Base-by-base conservation (phyloP, 2,329 filamentous ascomycete genomes). In the Cercospora canescens region DNA sequence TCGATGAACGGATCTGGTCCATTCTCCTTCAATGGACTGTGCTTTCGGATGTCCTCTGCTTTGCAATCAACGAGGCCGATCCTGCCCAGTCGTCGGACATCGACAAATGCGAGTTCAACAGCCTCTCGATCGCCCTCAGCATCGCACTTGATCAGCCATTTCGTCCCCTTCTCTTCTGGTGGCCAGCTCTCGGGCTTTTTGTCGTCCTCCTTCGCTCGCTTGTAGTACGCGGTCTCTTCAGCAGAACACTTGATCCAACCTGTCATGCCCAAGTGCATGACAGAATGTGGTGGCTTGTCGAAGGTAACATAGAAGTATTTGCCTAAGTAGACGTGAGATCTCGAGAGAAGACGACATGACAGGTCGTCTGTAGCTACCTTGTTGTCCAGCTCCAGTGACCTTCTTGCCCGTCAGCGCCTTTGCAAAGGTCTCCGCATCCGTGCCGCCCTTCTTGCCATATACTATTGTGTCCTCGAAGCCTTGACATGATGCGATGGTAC, bases 291-390 rank as follows among this genome's bases (percentile, higher is more conserved):
- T 11, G 92, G 86, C 9, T 86, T 85, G 28, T 87, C 85, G 86
- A 92, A 91, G 39, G 92, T 89, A 24, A 98, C 83, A 84, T 95
- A 99, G 78, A 99, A 98, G 76, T 98, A 98, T 85, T 98, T 99
- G 9, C 64, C 61, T 56, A 14, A 28, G n/a, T 9, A 18, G 30
- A n/a, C 11, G 32, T 57, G 9, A 39, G 28, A 57, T 14, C 16
- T n/a, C 54, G 35, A 21, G n/a, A n/a, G n/a, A 59, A 11, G 8
- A 41, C n/a, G 34, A 12, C 3, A 12, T 16, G 18, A 6, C 35
- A n/a, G 30, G 8, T 21, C 16, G 4, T 21, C 8, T 24, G 18
- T 16, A 34, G 6, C 3, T 21, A 48, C 95, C 95, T 77, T 97
- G 95, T 66, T 91, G 93, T 4, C 91, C 91, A 4, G 91, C 91